Base-by-base conservation (phyloP, 2,329 filamentous ascomycete genomes). In the Coniochaeta sp. region DNA sequence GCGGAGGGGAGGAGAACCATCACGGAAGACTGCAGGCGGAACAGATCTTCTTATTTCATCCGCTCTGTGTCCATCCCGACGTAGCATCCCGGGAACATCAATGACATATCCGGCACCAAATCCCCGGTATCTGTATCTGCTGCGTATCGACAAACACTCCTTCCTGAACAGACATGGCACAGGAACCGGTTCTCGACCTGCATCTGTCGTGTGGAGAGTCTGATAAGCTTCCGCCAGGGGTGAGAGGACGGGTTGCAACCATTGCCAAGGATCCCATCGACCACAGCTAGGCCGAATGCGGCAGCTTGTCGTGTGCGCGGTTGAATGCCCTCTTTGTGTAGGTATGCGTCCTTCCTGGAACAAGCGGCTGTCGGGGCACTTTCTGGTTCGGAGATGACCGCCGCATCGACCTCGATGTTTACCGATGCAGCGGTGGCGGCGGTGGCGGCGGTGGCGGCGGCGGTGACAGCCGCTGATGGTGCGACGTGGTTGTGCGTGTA, bases 141-240 rank as follows among this genome's bases (percentile, higher is more conserved):
- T 52, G 26, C 47, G 14, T 52, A 30, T 30, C 47, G 24, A 28
- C 22, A 2, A 52, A 52, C 5, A 30, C 47, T 52, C 47, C 47
- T 52, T 52, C 47, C 47, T 17, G 47, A 52, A 52, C 47, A 52
- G 47, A 52, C 47, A 52, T 52, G 47, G 47, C 47, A 52, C 47
- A 30, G 26, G 47, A 52, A 30, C 47, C 47, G 47, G 47, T 52
- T 52, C 14, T 26, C 17, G 22, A 52, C 6, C 47, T 52, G 3
- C 24, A 8, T 47, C 42, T 12, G 42, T 8, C 24, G 3, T 24
- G 42, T 24, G 42, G 42, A 47, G 19, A 47, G 42, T 2, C 42
- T 47, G 42, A 47, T 47, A 47, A 47, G 42, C 42, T 22, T 47
- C 42, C 16, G 42, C 42, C 42, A 47, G 42, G 42, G 42, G 42